Evolutionary conservation across 345 rosid genomes (phyloP).

Genomic region (Acer campestre): DNA sequence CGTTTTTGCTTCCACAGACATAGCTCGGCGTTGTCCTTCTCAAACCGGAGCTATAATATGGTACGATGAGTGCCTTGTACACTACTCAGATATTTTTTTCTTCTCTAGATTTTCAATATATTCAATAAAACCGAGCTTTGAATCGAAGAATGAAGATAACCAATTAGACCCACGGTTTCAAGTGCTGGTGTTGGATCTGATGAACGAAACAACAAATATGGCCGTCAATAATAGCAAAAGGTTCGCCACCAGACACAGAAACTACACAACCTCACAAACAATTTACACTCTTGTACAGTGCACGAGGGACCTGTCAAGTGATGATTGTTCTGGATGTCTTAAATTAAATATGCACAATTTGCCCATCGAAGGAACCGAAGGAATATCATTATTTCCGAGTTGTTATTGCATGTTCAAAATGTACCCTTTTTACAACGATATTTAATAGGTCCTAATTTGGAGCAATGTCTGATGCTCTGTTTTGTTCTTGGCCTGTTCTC

Average conservation of each 20-base stretch:
- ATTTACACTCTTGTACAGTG: conserved; percentile 29
- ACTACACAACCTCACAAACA: background rate
- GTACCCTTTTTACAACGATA: conserved; percentile 22
- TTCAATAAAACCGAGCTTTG: accelerated
- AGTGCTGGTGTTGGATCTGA: background rate
- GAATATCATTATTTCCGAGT: conserved; percentile 30
- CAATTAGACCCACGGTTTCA: background rate
- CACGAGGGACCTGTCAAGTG: conserved; percentile 20
- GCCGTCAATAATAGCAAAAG: conserved; percentile 3
- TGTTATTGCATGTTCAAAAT: conserved; percentile 37
- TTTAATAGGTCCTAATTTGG: too few relatives aligned
- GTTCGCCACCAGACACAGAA: background rate
- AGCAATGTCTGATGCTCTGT: too few relatives aligned
- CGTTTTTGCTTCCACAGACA: conserved; percentile 12
- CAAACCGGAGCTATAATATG: conserved; percentile 35
- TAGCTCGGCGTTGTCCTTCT: conserved; percentile 28
- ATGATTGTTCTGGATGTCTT: conserved; percentile 25
- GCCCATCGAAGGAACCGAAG: background rate
- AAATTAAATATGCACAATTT: background rate
- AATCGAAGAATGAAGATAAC: background rate
- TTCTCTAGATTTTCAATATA: background rate
- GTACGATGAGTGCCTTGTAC: conserved; percentile 46
- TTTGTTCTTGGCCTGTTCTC: too few relatives aligned
- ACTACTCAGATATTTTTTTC: conserved; percentile 36
- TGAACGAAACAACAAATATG: background rate